Evolutionary conservation across 1,284 basidiomycete species (phyloP).

Genomic region (Somion occarium): DNA sequence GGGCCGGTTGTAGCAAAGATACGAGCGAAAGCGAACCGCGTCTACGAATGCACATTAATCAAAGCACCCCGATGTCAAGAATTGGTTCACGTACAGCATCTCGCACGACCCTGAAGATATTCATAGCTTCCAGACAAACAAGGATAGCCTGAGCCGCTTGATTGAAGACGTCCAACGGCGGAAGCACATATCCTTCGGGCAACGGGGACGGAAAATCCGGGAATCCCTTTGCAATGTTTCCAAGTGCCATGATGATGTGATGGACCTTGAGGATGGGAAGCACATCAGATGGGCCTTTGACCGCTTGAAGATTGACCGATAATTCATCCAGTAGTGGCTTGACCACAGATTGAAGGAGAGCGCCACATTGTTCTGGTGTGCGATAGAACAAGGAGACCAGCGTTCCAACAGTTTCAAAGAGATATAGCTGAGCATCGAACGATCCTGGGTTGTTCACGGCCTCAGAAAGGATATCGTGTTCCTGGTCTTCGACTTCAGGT

Average conservation of each 20-base stretch:
- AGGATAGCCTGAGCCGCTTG: constrained; percentile 89
- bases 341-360: constrained; percentile 73
- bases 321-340: constrained; percentile 81
- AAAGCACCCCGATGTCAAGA: constrained; percentile 3
- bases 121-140: constrained; percentile 86
- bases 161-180: constrained; percentile 80
- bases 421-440: constrained; percentile 92
- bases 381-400: constrained; percentile 77
- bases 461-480: constrained; percentile 71
- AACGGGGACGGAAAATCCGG: constrained; percentile 78
- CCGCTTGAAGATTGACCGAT: constrained; percentile 61
- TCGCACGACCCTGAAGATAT: constrained; percentile 81
- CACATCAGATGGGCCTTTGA: constrained; percentile 57
- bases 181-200: constrained; percentile 63
- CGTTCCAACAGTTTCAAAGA: constrained; percentile 91
- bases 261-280: constrained; percentile 86
- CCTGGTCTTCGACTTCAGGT: constrained; percentile 58
- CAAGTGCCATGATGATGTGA: constrained; percentile 92
- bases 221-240: constrained; percentile 96
- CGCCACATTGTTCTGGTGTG: constrained; percentile 66
- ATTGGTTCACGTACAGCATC: constrained; percentile 75
- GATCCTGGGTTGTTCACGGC: constrained; percentile 69
- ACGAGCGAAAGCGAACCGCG: constrained; percentile 91
- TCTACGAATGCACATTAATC: constrained; percentile 41
- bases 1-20: constrained; percentile 89